A percentile compares a stretch with the other conserved stretches of the same genome.
Conservation (phyloP, 108 stramenopile genomes). For the Mediolabrus comicus region DNA sequence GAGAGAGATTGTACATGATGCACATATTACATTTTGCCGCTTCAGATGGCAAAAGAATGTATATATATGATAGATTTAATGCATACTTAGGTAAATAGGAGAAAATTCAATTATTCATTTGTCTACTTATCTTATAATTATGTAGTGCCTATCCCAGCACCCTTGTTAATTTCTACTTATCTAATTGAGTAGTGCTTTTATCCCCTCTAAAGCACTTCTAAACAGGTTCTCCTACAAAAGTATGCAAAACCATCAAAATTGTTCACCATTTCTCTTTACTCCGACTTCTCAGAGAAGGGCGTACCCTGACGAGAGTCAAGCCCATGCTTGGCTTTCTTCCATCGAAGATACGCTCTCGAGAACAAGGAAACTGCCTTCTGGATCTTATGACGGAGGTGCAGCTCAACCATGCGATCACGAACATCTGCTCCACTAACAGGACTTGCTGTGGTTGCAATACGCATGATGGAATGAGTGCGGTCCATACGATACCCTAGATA, state of each 20-base stretch:
- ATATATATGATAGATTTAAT: no score
- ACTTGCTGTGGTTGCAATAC: slow-evolving; percentile 72
- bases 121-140: no score
- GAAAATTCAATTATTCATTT: no score
- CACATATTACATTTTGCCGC: no score
- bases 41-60: no score
- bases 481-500: slow-evolving; percentile 63
- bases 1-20: no score
- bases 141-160: no score
- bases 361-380: background rate
- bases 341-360: background rate
- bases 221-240: no score
- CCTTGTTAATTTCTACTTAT: no score
- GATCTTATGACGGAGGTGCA: background rate
- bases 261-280: background rate
- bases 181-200: no score
- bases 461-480: slow-evolving; percentile 66
- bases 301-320: background rate
- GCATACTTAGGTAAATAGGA: no score
- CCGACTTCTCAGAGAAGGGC: background rate
- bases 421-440: slow-evolving; percentile 67
- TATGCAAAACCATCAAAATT: background rate
- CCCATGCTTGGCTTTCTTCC: background rate
- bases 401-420: background rate
- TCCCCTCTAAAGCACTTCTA: no score